phyloP scores from a whole-genome alignment of 345 rosid genomes.

The Garcia nutans region DNA sequence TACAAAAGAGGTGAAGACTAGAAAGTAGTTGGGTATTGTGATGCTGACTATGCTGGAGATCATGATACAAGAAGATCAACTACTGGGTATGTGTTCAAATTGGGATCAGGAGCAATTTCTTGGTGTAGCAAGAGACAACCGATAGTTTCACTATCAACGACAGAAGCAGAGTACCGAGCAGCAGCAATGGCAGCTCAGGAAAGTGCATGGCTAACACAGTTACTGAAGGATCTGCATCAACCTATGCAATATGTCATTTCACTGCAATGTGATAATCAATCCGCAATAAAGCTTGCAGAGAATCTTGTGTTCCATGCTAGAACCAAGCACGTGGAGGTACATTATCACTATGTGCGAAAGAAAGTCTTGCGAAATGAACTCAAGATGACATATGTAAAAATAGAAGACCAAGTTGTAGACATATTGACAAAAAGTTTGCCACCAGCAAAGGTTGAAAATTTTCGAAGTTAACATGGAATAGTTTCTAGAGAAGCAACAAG shows the following conservation, averaged over 20 bases:
- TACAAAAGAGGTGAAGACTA: neutral
- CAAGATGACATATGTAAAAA: slow-evolving; percentile 10
- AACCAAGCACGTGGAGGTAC: neutral
- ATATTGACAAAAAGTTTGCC: too few species aligned
- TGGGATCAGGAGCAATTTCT: too few species aligned
- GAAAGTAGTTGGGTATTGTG: neutral
- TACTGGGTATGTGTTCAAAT: too few species aligned
- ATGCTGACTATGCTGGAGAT: neutral
- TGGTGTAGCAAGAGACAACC: too few species aligned
- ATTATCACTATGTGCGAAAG: neutral
- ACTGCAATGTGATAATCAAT: neutral
- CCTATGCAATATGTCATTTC: neutral
- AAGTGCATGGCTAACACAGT: neutral
- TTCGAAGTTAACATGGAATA: too few species aligned
- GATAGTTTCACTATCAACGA: neutral
- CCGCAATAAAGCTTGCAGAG: neutral
- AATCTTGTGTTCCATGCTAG: neutral
- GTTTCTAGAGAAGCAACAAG: too few species aligned
- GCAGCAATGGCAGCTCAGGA: neutral
- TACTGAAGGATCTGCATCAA: neutral
- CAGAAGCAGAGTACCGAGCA: neutral
- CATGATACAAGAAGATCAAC: too few species aligned
- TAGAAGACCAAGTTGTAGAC: too few species aligned
- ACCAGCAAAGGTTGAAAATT: too few species aligned
- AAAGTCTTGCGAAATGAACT: slow-evolving; percentile 11